Evolutionary conservation across 768 basidiomycete species (phyloP).

Genomic region (Russula vinacea): DNA sequence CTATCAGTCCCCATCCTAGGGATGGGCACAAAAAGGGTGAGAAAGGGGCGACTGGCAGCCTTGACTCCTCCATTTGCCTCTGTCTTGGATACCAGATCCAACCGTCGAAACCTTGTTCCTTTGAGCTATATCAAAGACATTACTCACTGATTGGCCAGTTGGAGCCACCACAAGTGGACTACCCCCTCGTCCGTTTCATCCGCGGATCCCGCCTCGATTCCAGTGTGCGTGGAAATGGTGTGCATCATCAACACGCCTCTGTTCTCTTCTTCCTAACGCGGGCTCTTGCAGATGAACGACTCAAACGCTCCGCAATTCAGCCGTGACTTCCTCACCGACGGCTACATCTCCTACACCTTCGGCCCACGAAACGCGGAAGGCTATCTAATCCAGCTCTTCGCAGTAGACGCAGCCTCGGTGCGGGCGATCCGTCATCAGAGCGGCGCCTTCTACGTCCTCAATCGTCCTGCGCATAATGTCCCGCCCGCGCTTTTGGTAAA

Average conservation of each 20-base stretch:
- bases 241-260: background rate
- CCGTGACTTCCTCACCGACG: slow-evolving; percentile 3
- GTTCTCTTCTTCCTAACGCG: background rate
- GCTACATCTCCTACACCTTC: slow-evolving; percentile 24
- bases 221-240: background rate
- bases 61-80: too few species aligned
- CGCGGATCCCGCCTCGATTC: background rate
- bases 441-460: slow-evolving; percentile 8
- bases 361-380: background rate
- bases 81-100: too few species aligned
- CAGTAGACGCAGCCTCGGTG: background rate
- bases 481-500: background rate
- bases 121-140: too few species aligned
- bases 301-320: background rate
- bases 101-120: too few species aligned
- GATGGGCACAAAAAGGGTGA: too few species aligned
- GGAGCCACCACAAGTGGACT: background rate
- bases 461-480: background rate
- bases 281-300: slow-evolving; percentile 4
- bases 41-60: too few species aligned
- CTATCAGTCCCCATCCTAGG: too few species aligned
- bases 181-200: background rate
- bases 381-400: slow-evolving; percentile 14
- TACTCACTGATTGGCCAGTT: too few species aligned
- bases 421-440: background rate